These are phyloP conservation scores for Psophocarpus tetragonolobus DNA, from an alignment of 306 rosid species.

Conservation along the genomic window DNA sequence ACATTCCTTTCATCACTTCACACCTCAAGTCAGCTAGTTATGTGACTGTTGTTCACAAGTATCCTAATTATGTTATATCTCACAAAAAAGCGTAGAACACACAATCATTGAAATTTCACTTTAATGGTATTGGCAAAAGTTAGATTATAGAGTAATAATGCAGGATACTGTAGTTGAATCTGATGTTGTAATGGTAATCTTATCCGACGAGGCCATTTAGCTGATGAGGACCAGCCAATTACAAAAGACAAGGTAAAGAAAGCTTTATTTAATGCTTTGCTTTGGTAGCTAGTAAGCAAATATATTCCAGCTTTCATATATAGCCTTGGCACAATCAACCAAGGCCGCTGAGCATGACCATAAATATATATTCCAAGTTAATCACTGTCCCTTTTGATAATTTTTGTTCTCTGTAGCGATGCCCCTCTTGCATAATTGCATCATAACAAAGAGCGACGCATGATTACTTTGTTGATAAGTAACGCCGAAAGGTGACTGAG, in stretches of 20 bases:
- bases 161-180: conserved; percentile 4
- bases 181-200: conserved; percentile 16
- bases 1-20: background rate
- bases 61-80: background rate
- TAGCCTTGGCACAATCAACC: conserved; percentile 19
- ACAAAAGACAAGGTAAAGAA: conserved; percentile 13
- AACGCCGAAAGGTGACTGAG: conserved; percentile 34
- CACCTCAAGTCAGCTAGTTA: background rate
- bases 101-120: conserved; percentile 29
- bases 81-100: conserved; percentile 23
- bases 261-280: conserved; percentile 27
- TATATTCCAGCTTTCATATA: conserved; percentile 39
- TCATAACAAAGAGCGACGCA: conserved; percentile 30
- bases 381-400: conserved; percentile 41
- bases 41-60: background rate
- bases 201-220: conserved; percentile 30
- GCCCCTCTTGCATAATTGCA: conserved; percentile 29
- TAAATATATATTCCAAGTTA: conserved; percentile 38
- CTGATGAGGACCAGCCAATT: conserved; percentile 33
- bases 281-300: conserved; percentile 21
- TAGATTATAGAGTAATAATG: background rate
- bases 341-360: conserved; percentile 37
- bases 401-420: conserved; percentile 28
- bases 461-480: conserved; percentile 33
- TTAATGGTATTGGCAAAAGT: conserved; percentile 31